These are phyloP conservation scores for Reutealis trisperma DNA, from an alignment of 345 rosid species.

Conservation along the genomic window DNA sequence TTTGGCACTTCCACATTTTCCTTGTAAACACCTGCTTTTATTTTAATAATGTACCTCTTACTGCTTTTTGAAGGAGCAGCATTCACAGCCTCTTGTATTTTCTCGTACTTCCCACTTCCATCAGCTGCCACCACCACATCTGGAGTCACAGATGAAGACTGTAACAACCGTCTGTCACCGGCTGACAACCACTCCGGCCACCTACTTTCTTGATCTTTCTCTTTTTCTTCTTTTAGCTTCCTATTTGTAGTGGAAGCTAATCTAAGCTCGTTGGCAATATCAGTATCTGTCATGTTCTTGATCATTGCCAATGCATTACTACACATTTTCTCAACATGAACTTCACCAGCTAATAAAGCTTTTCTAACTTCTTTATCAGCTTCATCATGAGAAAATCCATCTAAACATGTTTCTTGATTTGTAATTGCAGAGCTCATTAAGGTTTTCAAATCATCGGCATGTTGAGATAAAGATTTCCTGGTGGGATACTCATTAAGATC, in stretches of 20 bases:
- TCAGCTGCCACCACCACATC: constrained; percentile 79
- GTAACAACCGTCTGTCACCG: constrained; percentile 67
- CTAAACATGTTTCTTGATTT: constrained; percentile 84
- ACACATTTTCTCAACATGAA: constrained; percentile 58
- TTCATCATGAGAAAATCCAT: constrained; percentile 64
- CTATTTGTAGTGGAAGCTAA: constrained; percentile 22
- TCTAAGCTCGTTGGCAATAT: constrained; percentile 42
- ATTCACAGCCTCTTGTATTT: constrained; percentile 65
- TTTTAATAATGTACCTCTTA: constrained; percentile 62
- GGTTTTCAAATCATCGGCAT: constrained; percentile 82
- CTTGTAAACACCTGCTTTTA: constrained; percentile 72
- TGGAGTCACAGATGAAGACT: constrained; percentile 55
- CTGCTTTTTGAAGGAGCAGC: constrained; percentile 67
- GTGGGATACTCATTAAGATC: constrained; percentile 65
- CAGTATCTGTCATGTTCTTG: constrained; percentile 66
- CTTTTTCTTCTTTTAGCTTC: constrained; percentile 43
- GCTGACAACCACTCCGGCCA: constrained; percentile 84
- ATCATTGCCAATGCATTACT: constrained; percentile 64
- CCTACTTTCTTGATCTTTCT: neutral
- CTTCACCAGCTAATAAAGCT: constrained; percentile 39
- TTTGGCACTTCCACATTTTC: constrained; percentile 80
- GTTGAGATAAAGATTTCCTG: constrained; percentile 60
- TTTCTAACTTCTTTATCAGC: constrained; percentile 56
- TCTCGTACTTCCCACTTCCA: constrained; percentile 70
- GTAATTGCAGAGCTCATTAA: constrained; percentile 86